phyloP scores from a whole-genome alignment of 768 basidiomycete species.

The Tricholoma furcatifolium region DNA sequence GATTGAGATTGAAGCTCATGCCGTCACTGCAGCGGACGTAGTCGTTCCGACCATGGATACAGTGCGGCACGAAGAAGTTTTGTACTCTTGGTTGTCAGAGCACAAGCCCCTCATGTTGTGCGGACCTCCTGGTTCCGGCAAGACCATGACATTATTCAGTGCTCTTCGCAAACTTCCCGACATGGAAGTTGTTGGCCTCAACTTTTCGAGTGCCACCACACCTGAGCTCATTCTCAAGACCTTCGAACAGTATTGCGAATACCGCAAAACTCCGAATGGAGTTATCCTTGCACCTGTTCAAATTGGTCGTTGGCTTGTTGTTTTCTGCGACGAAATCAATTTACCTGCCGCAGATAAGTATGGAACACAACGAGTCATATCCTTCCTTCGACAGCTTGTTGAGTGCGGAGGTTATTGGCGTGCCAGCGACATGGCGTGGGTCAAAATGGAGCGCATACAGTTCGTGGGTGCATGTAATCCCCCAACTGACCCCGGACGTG shows the following conservation, averaged over 20 bases:
- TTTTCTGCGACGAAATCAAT: constrained; percentile 99
- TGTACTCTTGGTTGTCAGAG: constrained; percentile 98
- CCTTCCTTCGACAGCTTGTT: constrained; percentile 95
- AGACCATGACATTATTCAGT: constrained; percentile 99
- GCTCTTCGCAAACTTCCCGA: constrained; percentile 96
- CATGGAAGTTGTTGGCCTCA: constrained; percentile 98
- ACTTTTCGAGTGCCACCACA: constrained; percentile 98
- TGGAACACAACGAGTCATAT: constrained; percentile 97
- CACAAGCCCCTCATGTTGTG: constrained; percentile 98
- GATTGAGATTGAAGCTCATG: constrained; percentile 96
- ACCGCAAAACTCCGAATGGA: constrained; percentile 98
- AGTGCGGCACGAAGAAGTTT: constrained; percentile 95
- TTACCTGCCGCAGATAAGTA: constrained; percentile 96
- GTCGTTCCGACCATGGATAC: constrained; percentile 99
- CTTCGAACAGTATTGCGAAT: constrained; percentile 99
- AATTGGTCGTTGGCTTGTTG: constrained; percentile 96
- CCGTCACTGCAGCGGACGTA: constrained; percentile 92
- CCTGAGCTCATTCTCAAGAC: constrained; percentile 98
- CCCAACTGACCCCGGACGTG: constrained; percentile 97
- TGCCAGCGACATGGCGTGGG: constrained; percentile 93
- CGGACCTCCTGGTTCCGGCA: constrained; percentile 99
- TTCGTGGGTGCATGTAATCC: constrained; percentile 99
- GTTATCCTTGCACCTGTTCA: constrained; percentile 91
- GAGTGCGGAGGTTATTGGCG: constrained; percentile 96
- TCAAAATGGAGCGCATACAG: constrained; percentile 96